A percentile compares a stretch with the other conserved stretches of the same genome.
Conservation (phyloP, 768 basidiomycete genomes). For the Suillus ampliporus region DNA sequence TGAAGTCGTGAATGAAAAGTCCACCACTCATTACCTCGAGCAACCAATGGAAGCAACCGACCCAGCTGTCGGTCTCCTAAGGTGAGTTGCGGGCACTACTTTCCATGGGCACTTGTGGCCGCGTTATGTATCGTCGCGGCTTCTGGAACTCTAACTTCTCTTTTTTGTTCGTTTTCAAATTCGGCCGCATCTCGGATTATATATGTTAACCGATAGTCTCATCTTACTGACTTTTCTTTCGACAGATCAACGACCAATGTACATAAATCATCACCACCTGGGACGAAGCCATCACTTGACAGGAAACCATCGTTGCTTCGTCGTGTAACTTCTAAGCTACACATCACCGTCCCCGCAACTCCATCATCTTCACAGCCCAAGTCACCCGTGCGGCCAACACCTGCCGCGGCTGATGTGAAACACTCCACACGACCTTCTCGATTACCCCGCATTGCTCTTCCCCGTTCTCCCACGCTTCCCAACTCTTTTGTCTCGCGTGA, state of each 20-base stretch:
- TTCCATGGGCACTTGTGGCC: conserved; percentile 3
- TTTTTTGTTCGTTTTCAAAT: not conserved
- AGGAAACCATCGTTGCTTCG: conserved; percentile 31
- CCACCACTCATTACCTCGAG: not conserved
- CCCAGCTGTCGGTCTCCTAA: conserved; percentile 13
- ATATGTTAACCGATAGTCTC: not conserved
- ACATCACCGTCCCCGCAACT: conserved; percentile 25
- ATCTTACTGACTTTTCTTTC: not conserved
- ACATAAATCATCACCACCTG: not conserved
- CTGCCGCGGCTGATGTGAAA: conserved; percentile 15
- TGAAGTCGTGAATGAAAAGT: conserved; percentile 3
- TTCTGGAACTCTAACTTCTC: not conserved
- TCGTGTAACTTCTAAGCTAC: conserved; percentile 35
- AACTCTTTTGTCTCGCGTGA: conserved; percentile 29
- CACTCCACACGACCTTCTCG: conserved; percentile 9
- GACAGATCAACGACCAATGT: conserved; percentile 8
- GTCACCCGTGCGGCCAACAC: conserved; percentile 19
- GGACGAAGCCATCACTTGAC: conserved; percentile 5
- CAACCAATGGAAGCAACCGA: conserved; percentile 11
- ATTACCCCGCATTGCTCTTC: conserved; percentile 1
- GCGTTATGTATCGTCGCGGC: not conserved
- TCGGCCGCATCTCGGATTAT: not conserved
- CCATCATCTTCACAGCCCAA: conserved; percentile 9
- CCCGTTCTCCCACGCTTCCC: conserved; percentile 24
- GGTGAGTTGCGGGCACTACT: conserved; percentile 16